Conservation (phyloP, 805 yeast species). For the Barnettozyma californica region DNA sequence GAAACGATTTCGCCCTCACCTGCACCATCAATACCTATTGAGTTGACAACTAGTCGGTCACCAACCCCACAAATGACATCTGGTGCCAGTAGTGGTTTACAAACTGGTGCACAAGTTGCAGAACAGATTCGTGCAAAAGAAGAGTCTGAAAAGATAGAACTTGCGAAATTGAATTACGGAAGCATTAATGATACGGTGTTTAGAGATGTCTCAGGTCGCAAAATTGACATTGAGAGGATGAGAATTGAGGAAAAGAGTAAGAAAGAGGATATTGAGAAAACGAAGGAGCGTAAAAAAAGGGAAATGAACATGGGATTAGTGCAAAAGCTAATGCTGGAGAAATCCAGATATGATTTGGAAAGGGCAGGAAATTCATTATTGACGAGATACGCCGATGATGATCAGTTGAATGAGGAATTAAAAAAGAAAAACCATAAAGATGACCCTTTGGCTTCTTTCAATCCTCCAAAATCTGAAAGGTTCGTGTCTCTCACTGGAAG, state of each 20-base stretch:
- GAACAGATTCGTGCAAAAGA: conserved; percentile 31
- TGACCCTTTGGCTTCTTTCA: conserved; percentile 59
- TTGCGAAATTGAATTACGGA: conserved; percentile 1
- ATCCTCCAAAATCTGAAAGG: conserved; percentile 22
- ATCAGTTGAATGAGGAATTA: conserved; percentile 31
- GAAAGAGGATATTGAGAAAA: conserved; percentile 24
- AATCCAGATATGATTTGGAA: conserved; percentile 28
- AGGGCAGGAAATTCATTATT: conserved; percentile 24
- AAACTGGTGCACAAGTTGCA: conserved; percentile 39
- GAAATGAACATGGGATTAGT: conserved; percentile 35
- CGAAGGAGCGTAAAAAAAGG: conserved; percentile 25
- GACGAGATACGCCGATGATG: conserved; percentile 33
- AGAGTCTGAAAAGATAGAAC: conserved; percentile 13
- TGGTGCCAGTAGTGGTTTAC: conserved; percentile 40
- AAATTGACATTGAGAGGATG: conserved; percentile 35
- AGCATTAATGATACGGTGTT: conserved; percentile 37
- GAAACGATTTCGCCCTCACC: conserved; percentile 9
- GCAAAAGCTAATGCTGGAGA: conserved; percentile 33
- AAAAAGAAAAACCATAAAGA: conserved; percentile 38
- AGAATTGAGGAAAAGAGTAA: conserved; percentile 25
- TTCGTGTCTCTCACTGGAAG: conserved; percentile 40
- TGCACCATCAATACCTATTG: background rate
- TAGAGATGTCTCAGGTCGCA: conserved; percentile 59
- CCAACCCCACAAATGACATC: conserved; percentile 20
- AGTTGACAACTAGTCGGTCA: background rate